Percentiles rank a stretch among this genome's conserved stretches.
Conservation (phyloP, 768 basidiomycete genomes). For the Terana coerulea region DNA sequence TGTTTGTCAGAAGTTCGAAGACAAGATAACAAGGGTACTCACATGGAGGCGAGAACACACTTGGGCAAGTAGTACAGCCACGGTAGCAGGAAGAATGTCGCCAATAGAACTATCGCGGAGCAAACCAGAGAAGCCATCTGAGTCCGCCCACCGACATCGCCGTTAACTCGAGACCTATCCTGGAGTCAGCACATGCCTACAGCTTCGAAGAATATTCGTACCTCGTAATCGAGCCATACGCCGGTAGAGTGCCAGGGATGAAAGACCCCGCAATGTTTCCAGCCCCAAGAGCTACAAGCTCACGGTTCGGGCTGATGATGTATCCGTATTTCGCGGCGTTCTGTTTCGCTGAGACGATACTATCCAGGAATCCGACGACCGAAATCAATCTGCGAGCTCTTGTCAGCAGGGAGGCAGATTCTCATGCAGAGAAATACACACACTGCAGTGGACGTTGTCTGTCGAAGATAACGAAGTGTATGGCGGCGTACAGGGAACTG, state of each 20-base stretch:
- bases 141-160: constrained; percentile 81
- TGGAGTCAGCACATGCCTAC: not conserved
- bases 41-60: constrained; percentile 88
- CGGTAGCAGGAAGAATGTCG: constrained; percentile 88
- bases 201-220: constrained; percentile 26
- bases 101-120: constrained; percentile 67
- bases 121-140: constrained; percentile 87
- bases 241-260: constrained; percentile 85
- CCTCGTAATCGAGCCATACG: constrained; percentile 92
- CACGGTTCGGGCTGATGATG: constrained; percentile 89
- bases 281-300: constrained; percentile 89
- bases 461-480: constrained; percentile 61
- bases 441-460: constrained; percentile 86
- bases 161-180: constrained; percentile 79
- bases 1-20: not conserved
- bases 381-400: constrained; percentile 57
- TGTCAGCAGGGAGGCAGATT: not conserved
- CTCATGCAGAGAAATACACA: constrained; percentile 30
- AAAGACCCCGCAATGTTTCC: constrained; percentile 78
- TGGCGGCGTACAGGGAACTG: constrained; percentile 64
- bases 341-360: constrained; percentile 94
- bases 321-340: constrained; percentile 83
- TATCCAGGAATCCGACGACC: constrained; percentile 89
- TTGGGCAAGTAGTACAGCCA: constrained; percentile 85
- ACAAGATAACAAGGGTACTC: constrained; percentile 26